Conservation (phyloP, 73 alveolate genomes). For the Urostyla sp. region DNA sequence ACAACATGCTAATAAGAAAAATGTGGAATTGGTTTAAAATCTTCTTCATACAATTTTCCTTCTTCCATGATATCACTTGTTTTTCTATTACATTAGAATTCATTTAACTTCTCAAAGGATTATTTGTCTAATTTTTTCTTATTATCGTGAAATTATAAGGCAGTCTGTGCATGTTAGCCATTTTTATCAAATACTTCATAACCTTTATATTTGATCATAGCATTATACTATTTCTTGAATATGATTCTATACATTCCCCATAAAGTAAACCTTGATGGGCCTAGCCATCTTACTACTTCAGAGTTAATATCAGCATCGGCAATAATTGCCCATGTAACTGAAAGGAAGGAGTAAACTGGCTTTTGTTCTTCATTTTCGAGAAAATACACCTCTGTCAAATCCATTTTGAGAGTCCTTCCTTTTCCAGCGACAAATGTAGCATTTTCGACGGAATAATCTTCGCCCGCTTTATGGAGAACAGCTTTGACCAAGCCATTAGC, state of each 20-base stretch:
- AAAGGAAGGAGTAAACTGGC: conserved; percentile 80
- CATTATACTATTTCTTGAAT: conserved; percentile 71
- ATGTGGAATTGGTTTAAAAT: no score
- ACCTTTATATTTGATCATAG: no score
- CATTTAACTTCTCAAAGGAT: no score
- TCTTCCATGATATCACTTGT: conserved; percentile 20
- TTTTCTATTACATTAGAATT: no score
- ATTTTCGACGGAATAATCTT: conserved; percentile 78
- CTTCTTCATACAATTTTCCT: no score
- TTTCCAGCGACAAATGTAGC: conserved; percentile 83
- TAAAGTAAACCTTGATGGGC: conserved; percentile 82
- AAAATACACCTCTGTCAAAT: conserved; percentile 83
- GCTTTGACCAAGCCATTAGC: conserved; percentile 90
- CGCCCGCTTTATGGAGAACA: conserved; percentile 80
- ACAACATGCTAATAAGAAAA: no score
- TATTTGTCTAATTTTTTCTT: background rate
- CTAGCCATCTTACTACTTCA: conserved; percentile 90
- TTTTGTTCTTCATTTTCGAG: conserved; percentile 69
- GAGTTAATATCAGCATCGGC: conserved; percentile 93
- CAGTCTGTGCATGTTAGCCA: background rate
- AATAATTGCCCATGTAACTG: conserved; percentile 83
- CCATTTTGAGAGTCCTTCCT: conserved; percentile 81
- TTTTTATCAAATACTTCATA: background rate
- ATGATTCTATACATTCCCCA: conserved; percentile 85
- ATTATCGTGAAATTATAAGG: background rate